Evolutionary conservation across 2,329 filamentous ascomycete species (phyloP).

Genomic region (Neonectria hederae): DNA sequence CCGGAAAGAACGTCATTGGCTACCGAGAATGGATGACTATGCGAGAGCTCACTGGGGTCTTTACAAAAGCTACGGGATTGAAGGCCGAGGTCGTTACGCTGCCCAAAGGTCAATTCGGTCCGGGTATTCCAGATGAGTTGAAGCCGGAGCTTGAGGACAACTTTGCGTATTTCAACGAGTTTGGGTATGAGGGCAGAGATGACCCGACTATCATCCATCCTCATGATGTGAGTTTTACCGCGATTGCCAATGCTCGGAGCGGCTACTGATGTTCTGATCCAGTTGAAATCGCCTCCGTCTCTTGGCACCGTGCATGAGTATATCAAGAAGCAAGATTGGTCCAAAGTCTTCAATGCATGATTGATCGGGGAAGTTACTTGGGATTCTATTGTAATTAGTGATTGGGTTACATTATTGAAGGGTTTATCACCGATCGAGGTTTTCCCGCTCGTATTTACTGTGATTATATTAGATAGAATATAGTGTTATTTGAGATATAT

Average conservation of each 20-base stretch:
- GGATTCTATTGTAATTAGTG: no score
- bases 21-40: conserved; percentile 38
- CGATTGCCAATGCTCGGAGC: neutral
- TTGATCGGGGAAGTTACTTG: no score
- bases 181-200: neutral
- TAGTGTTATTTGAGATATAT: no score
- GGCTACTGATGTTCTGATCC: neutral
- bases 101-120: neutral
- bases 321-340: neutral
- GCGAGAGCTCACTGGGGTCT: neutral
- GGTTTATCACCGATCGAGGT: no score
- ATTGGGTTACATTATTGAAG: no score
- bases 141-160: neutral
- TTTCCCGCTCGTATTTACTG: no score
- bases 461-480: neutral
- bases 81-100: neutral
- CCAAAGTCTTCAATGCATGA: neutral
- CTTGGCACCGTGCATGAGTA: neutral
- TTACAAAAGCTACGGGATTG: neutral
- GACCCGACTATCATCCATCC: neutral
- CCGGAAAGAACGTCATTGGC: conserved; percentile 35
- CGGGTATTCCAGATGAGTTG: neutral
- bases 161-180: neutral
- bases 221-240: neutral
- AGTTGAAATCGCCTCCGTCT: neutral